Evolutionary conservation across 2,329 filamentous ascomycete species (phyloP).

Genomic region (Fusarium dlaminii): DNA sequence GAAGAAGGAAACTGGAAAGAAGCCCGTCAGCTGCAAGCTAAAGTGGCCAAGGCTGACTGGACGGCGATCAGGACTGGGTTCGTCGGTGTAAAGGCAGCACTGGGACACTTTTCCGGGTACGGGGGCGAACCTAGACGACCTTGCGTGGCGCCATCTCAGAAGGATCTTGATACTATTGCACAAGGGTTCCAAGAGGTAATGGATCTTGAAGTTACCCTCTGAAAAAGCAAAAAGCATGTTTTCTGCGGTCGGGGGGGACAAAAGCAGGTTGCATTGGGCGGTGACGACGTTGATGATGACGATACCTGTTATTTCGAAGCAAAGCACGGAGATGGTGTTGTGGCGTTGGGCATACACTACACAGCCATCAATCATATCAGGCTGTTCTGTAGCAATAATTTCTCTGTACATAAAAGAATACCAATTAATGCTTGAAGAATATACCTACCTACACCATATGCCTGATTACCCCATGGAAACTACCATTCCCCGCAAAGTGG

Average conservation of each 20-base stretch:
- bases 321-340: constrained; percentile 36
- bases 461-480: constrained; percentile 36
- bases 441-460: not conserved
- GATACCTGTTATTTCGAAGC: constrained; percentile 23
- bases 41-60: constrained; percentile 58
- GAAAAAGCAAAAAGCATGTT: not conserved
- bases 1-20: constrained; percentile 46
- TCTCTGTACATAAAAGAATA: constrained; percentile 1
- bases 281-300: constrained; percentile 25
- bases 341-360: constrained; percentile 31
- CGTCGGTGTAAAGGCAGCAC: constrained; percentile 58
- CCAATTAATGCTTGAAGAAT: not conserved
- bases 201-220: constrained; percentile 43
- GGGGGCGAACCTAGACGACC: constrained; percentile 53
- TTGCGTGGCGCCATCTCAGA: constrained; percentile 48
- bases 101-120: constrained; percentile 53
- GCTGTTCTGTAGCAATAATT: constrained; percentile 33
- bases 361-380: constrained; percentile 13
- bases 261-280: constrained; percentile 26
- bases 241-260: not conserved
- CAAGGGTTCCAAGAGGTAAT: constrained; percentile 50
- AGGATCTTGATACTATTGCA: constrained; percentile 47
- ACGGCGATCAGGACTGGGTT: constrained; percentile 59
- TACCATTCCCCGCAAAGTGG: constrained; percentile 27
- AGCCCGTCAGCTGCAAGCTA: constrained; percentile 50